Conservation (phyloP, 2,329 filamentous ascomycete species). For the Fusarium xylarioides region DNA sequence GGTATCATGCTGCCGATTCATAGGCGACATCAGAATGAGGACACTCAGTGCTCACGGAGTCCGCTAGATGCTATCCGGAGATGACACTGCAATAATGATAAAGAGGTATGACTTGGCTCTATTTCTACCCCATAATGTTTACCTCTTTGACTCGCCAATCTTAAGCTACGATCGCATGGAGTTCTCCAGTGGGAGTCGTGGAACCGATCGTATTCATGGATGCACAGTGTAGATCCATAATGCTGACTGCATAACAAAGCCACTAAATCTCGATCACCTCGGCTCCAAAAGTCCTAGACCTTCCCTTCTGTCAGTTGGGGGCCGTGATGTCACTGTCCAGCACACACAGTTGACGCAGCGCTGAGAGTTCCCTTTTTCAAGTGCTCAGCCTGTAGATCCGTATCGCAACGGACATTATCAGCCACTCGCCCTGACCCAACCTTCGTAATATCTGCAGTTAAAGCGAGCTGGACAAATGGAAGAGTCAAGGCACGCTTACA, state of each 20-base stretch:
- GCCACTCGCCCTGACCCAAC: background rate
- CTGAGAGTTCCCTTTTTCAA: background rate
- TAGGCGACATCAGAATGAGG: background rate
- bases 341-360: background rate
- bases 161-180: background rate
- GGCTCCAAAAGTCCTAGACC: rapidly evolving
- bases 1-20: rapidly evolving
- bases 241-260: background rate
- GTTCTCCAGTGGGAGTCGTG: background rate
- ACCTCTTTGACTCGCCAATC: rapidly evolving
- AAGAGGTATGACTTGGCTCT: rapidly evolving
- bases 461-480: rapidly evolving
- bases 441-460: background rate
- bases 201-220: background rate
- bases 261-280: background rate
- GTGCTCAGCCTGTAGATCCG: background rate
- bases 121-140: rapidly evolving
- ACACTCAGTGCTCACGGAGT: too few species aligned
- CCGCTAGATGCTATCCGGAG: background rate
- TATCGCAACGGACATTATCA: too few species aligned
- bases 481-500: rapidly evolving
- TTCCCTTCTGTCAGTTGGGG: background rate
- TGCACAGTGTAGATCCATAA: background rate
- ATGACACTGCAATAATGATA: background rate
- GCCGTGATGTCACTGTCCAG: too few species aligned